phyloP scores from a whole-genome alignment of 305 asterid genomes.

The Andrographis paniculata region DNA sequence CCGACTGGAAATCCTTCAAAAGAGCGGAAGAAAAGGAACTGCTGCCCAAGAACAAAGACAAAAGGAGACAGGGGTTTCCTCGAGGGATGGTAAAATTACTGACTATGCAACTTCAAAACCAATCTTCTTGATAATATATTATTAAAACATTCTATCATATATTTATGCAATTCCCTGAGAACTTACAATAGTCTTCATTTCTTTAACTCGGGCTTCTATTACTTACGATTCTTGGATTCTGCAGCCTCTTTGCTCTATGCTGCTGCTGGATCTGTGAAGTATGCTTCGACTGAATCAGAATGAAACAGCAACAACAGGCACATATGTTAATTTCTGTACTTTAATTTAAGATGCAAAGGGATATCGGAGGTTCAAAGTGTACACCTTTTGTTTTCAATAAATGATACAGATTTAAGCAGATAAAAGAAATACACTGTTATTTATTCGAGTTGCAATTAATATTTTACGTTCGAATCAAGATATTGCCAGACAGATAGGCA shows the following conservation, averaged over 20 bases:
- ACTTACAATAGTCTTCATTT: background rate
- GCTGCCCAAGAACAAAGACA: slow-evolving; percentile 22
- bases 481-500: too few species aligned
- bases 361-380: too few species aligned
- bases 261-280: slow-evolving; percentile 33
- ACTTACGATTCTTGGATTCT: background rate
- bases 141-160: background rate
- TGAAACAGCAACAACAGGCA: too few species aligned
- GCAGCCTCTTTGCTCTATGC: slow-evolving; percentile 22
- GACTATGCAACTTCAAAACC: slow-evolving; percentile 1
- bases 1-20: slow-evolving; percentile 17
- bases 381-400: too few species aligned
- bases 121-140: background rate
- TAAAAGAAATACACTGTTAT: too few species aligned
- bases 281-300: slow-evolving; percentile 24
- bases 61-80: slow-evolving; percentile 38
- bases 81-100: slow-evolving; percentile 32
- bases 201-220: background rate
- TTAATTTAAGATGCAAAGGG: too few species aligned
- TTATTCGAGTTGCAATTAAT: too few species aligned
- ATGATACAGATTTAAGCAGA: too few species aligned
- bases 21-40: slow-evolving; percentile 27
- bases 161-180: too few species aligned
- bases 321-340: too few species aligned
- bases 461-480: too few species aligned